A percentile compares a stretch with the other conserved stretches of the same genome.
phyloP scores from a whole-genome alignment of 2,329 filamentous ascomycete species.

The Penicillium oxalicum region DNA sequence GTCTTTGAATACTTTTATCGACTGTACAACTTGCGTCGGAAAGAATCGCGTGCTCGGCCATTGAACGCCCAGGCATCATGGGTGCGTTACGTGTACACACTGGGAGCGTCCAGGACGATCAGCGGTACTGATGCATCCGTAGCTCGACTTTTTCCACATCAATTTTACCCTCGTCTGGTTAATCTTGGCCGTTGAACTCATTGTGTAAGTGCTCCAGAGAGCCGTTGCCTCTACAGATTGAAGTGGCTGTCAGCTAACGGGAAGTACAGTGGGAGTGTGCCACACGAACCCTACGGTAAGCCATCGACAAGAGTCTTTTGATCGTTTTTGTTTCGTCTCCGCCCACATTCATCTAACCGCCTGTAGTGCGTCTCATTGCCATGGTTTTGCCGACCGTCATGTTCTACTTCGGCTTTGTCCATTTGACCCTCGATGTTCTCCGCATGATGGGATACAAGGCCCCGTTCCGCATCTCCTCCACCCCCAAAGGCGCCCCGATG shows the following conservation, averaged over 20 bases:
- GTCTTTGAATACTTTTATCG: slow-evolving; percentile 42
- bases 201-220: slow-evolving; percentile 29
- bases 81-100: slow-evolving; percentile 23
- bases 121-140: slow-evolving; percentile 2
- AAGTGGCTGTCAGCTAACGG: slow-evolving; percentile 11
- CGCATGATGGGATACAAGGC: slow-evolving; percentile 42
- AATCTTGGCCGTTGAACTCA: slow-evolving; percentile 39
- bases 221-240: slow-evolving; percentile 1
- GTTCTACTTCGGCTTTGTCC: slow-evolving; percentile 42
- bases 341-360: neutral
- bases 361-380: slow-evolving; percentile 37
- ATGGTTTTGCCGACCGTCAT: slow-evolving; percentile 43
- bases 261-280: slow-evolving; percentile 36
- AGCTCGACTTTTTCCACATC: slow-evolving; percentile 44
- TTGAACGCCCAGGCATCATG: slow-evolving; percentile 40
- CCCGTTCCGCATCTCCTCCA: slow-evolving; percentile 60
- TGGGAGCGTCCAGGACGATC: neutral
- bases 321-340: neutral
- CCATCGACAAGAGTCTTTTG: neutral
- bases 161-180: slow-evolving; percentile 43
- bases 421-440: slow-evolving; percentile 39
- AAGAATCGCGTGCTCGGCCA: slow-evolving; percentile 33
- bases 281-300: slow-evolving; percentile 36
- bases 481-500: slow-evolving; percentile 53
- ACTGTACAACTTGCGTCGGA: slow-evolving; percentile 35